phyloP scores from a whole-genome alignment of 305 asterid genomes.

The Fraxinus paxiana region DNA sequence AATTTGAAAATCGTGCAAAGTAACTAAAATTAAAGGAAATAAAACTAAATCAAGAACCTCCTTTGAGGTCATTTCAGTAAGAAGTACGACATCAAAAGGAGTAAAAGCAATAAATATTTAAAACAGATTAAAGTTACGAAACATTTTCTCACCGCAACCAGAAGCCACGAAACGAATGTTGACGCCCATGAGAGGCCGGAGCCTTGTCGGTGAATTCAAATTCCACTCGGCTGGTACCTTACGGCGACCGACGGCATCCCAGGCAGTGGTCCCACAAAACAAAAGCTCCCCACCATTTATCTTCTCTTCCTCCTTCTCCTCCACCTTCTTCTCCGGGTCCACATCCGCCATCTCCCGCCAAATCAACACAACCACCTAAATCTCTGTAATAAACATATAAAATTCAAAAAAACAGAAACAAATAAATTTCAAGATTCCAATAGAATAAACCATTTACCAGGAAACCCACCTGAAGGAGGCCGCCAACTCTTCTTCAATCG shows the following conservation, averaged over 20 bases:
- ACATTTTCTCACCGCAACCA: conserved; percentile 63
- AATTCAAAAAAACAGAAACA: conserved; percentile 12
- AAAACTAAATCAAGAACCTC: background rate
- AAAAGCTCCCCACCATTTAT: conserved; percentile 75
- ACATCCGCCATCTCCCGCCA: conserved; percentile 62
- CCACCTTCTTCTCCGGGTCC: conserved; percentile 53
- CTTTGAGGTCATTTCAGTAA: background rate
- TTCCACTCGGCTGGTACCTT: conserved; percentile 57
- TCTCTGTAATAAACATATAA: conserved; percentile 1
- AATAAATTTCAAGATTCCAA: background rate
- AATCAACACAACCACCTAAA: conserved; percentile 30
- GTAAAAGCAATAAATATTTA: background rate
- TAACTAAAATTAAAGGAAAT: conserved; percentile 4
- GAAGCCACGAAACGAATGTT: conserved; percentile 77
- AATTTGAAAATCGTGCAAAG: background rate
- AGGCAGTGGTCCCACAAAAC: conserved; percentile 82
- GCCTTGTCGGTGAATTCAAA: conserved; percentile 76
- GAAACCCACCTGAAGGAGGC: conserved; percentile 6
- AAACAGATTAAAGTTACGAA: background rate
- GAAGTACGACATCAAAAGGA: background rate
- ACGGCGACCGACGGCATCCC: conserved; percentile 91
- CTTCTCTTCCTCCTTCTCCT: conserved; percentile 33
- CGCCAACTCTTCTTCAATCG: background rate
- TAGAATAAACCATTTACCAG: conserved; percentile 30
- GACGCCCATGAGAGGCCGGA: conserved; percentile 80